Percentiles rank a stretch among this genome's conserved stretches.
phyloP scores from a whole-genome alignment of 139 green algal genomes.

The Ostreobium quekettii region DNA sequence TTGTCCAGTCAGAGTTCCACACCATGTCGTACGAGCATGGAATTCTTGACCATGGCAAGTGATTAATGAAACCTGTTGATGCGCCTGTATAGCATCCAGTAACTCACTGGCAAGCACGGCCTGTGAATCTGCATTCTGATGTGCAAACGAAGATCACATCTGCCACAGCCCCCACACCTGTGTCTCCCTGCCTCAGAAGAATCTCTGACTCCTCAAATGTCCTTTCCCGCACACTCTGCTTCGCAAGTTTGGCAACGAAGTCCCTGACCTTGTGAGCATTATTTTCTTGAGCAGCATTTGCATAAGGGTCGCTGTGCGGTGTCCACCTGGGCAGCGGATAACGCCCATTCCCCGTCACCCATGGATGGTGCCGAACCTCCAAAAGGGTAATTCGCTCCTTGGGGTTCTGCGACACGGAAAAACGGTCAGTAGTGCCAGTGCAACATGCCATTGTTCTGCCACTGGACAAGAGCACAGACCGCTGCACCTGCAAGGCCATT shows the following conservation, averaged over 20 bases:
- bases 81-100: too few species aligned
- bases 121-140: too few species aligned
- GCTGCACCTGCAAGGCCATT: too few species aligned
- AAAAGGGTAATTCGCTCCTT: constrained; percentile 52
- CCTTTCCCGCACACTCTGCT: constrained; percentile 26
- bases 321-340: constrained; percentile 18
- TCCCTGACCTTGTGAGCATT: background rate
- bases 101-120: too few species aligned
- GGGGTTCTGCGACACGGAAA: constrained; percentile 64
- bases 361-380: constrained; percentile 60
- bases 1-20: too few species aligned
- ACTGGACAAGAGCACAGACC: too few species aligned
- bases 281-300: background rate
- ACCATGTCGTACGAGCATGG: too few species aligned
- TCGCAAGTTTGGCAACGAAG: constrained; percentile 1
- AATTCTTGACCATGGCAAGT: too few species aligned
- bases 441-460: too few species aligned
- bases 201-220: constrained; percentile 39
- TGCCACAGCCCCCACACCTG: constrained; percentile 20
- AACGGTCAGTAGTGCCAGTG: too few species aligned
- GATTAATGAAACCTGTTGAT: too few species aligned
- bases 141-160: too few species aligned
- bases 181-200: constrained; percentile 42
- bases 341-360: constrained; percentile 44
- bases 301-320: background rate